A percentile compares a stretch with the other conserved stretches of the same genome.
Conservation (phyloP, 768 basidiomycete genomes). For the Dendrothele bispora region DNA sequence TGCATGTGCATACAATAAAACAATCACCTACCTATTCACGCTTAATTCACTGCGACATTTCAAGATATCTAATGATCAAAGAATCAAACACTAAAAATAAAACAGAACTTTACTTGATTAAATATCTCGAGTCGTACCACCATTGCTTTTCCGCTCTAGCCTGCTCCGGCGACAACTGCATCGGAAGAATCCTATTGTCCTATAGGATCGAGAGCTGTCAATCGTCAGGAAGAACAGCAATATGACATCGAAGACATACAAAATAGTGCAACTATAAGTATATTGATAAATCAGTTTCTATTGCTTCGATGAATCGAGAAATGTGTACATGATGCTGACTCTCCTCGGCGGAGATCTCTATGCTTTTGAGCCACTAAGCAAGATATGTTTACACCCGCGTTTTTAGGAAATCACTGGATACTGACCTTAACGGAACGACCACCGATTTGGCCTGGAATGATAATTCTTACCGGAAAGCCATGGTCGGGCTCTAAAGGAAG, state of each 20-base stretch:
- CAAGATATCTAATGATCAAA: slow-evolving; percentile 31
- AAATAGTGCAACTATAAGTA: background rate
- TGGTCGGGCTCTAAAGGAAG: slow-evolving; percentile 60
- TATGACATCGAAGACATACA: slow-evolving; percentile 29
- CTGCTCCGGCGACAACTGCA: slow-evolving; percentile 47
- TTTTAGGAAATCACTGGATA: slow-evolving; percentile 4
- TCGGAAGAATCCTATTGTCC: slow-evolving; percentile 67
- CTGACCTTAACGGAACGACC: slow-evolving; percentile 48
- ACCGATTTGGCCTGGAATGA: slow-evolving; percentile 65
- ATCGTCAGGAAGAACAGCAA: slow-evolving; percentile 13
- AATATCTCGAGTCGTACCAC: slow-evolving; percentile 54
- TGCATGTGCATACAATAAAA: slow-evolving; percentile 61
- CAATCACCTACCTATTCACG: too few species aligned
- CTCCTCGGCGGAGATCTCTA: slow-evolving; percentile 50
- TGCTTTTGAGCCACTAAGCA: slow-evolving; percentile 54
- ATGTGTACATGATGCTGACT: slow-evolving; percentile 51
- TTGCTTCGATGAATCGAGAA: background rate
- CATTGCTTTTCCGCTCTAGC: slow-evolving; percentile 49
- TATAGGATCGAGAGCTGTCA: slow-evolving; percentile 17
- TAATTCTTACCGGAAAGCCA: slow-evolving; percentile 62
- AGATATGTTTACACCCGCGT: too few species aligned
- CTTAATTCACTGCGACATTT: too few species aligned
- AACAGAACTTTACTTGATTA: slow-evolving; percentile 43
- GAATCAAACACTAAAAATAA: slow-evolving; percentile 42
- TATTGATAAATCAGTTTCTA: slow-evolving; percentile 1